Evolutionary conservation across 2,329 filamentous ascomycete genomes (phyloP).

Genomic region (Rhinocladiella similis): DNA sequence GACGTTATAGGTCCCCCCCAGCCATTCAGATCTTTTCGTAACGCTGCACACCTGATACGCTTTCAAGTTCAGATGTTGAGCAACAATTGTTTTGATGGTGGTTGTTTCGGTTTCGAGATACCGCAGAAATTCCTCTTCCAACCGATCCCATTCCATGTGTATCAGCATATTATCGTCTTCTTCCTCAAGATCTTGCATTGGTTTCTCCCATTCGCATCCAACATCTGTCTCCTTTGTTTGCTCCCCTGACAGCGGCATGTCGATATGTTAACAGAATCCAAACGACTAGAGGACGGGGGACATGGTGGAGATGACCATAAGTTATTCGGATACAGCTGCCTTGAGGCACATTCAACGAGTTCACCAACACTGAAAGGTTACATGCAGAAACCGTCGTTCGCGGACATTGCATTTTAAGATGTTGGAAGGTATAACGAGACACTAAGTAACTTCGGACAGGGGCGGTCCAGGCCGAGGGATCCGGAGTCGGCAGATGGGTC

Average conservation of each 20-base stretch:
- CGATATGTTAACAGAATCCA: neutral
- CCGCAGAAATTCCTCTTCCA: neutral
- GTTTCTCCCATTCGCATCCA: constrained; percentile 1
- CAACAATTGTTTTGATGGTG: neutral
- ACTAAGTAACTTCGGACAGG: too few relatives aligned
- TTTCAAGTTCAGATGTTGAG: neutral
- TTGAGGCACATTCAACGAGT: neutral
- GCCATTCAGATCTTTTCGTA: constrained; percentile 10
- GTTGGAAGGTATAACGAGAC: neutral
- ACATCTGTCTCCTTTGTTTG: constrained; percentile 2
- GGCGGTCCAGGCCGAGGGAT: too few relatives aligned
- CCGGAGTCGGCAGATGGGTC: too few relatives aligned
- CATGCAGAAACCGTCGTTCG: neutral
- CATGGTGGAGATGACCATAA: neutral
- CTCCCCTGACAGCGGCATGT: constrained; percentile 1
- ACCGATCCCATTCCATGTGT: neutral
- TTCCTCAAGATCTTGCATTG: neutral
- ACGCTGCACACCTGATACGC: neutral
- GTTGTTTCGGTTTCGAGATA: neutral
- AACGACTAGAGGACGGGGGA: neutral
- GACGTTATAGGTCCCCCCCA: constrained; percentile 23
- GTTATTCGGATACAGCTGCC: neutral
- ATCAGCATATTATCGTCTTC: constrained; percentile 1
- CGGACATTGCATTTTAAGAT: neutral
- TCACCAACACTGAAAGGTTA: neutral